Percentiles rank a stretch among this genome's conserved stretches.
These are phyloP conservation scores for Dothidotthia symphoricarpi DNA, from an alignment of 2,329 filamentous ascomycete genomes.

Conservation along the genomic window DNA sequence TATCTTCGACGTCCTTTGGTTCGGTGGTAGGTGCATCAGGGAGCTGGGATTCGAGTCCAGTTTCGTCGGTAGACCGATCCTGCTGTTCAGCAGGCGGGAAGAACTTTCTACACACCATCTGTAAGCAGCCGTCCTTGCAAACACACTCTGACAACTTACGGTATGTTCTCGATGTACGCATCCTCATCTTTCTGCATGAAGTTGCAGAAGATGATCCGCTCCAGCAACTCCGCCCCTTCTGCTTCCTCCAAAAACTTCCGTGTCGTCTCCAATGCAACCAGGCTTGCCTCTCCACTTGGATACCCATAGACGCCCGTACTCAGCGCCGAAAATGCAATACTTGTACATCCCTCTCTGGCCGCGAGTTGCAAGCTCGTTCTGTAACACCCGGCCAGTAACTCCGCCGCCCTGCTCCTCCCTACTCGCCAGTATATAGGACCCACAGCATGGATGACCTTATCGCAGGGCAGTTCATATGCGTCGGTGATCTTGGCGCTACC, in stretches of 20 bases:
- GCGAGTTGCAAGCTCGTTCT: conserved; percentile 69
- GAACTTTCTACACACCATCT: conserved; percentile 26
- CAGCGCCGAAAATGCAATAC: conserved; percentile 77
- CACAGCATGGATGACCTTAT: conserved; percentile 84
- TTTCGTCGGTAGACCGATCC: conserved; percentile 31
- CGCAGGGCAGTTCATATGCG: conserved; percentile 72
- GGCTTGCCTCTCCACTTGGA: conserved; percentile 69
- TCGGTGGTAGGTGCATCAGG: conserved; percentile 52
- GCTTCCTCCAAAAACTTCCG: conserved; percentile 54
- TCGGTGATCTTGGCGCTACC: conserved; percentile 80
- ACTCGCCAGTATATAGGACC: conserved; percentile 69
- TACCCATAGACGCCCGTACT: conserved; percentile 92
- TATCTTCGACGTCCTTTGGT: conserved; percentile 45
- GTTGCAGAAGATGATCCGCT: conserved; percentile 79
- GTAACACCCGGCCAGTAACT: conserved; percentile 65
- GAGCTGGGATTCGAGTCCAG: conserved; percentile 44
- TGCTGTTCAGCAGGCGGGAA: conserved; percentile 32
- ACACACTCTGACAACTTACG: conserved; percentile 58
- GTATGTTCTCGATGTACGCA: conserved; percentile 68
- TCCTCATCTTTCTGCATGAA: conserved; percentile 75
- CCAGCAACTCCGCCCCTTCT: conserved; percentile 53
- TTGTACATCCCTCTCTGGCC: conserved; percentile 62
- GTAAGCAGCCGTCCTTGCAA: neutral
- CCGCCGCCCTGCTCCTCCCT: conserved; percentile 39
- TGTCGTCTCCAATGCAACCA: conserved; percentile 65